Base-by-base conservation (phyloP, 352 stramenopile species). In the Pythium biforme region DNA sequence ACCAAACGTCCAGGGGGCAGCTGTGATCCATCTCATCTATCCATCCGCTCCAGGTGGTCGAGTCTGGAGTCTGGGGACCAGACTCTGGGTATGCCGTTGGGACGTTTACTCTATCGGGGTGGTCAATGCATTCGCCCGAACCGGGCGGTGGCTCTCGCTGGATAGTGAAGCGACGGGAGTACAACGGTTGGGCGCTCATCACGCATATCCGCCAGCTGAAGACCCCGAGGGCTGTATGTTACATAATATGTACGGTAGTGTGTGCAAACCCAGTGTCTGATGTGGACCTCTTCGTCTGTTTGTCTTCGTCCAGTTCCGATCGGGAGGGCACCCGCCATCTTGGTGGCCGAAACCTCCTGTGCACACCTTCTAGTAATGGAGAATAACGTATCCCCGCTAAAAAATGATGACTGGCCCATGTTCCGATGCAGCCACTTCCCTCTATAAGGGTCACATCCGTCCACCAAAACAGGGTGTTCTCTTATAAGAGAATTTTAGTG, bases 81-180 rank as follows among this genome's bases (percentile, higher is more conserved):
- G n/a, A n/a, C n/a, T n/a, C n/a, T n/a, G n/a, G n/a, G n/a, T n/a
- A n/a, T 37, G 31, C 31, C 3, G 31, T 8, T 12, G 31, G 31
- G 4, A 8, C 37, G 37, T 43, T 27, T 41, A 55, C 27, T 53
- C 47, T 31, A 53, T 53, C 47, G 47, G 3, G 25, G 25, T 23
- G 15, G 47, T 53, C 27, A 26, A 53, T 17, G 25, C 12, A 37
- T 37, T 37, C 31, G 31, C 31, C 7, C 31, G 31, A 37, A 14
- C 1, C 14, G n/a, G 12, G 39, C 25, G 23, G 45, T 56, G 59
- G 59, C 59, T 66, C 59, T 66, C 45, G 33, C 59, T 59, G 59
- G 59, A 66, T 66, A 66, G 41, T 56, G 41, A 4, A 66, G 37
- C 4, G 59, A 58, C 34, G 37, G 37, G n/a, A 10, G 5, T 34